Conservation (phyloP, 371 early-diverging fungal species). For the Mortierella sp. region DNA sequence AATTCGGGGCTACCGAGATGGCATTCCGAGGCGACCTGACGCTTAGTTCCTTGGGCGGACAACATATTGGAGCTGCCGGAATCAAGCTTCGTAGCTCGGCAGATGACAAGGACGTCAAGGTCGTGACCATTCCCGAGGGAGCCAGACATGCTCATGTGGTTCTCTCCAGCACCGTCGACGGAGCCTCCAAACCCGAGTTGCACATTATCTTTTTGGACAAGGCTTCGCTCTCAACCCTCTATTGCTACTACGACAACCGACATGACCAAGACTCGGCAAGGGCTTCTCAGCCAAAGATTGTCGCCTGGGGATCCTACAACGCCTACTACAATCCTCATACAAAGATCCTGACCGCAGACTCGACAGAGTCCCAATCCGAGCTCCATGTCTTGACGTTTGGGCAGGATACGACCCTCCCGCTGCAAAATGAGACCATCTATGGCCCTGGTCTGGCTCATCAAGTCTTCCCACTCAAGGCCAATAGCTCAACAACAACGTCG, state of each 20-base stretch:
- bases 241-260: conserved; percentile 43
- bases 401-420: conserved; percentile 5
- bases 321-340: conserved; percentile 33
- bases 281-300: conserved; percentile 32
- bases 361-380: conserved; percentile 25
- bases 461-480: conserved; percentile 14
- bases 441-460: conserved; percentile 28
- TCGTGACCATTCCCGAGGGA: conserved; percentile 37
- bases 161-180: conserved; percentile 15
- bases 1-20: conserved; percentile 69
- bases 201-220: conserved; percentile 46
- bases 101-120: conserved; percentile 50
- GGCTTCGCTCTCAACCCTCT: conserved; percentile 31
- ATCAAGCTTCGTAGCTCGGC: conserved; percentile 67
- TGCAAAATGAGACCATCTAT: conserved; percentile 4
- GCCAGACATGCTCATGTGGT: conserved; percentile 27
- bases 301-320: conserved; percentile 65
- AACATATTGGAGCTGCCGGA: conserved; percentile 62
- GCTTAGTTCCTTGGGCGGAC: conserved; percentile 51
- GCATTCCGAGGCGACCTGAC: conserved; percentile 62
- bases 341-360: conserved; percentile 39
- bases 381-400: conserved; percentile 28
- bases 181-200: conserved; percentile 2
- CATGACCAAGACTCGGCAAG: conserved; percentile 2
- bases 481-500: neutral